phyloP scores from a whole-genome alignment of 1,284 basidiomycete species.

The Pseudozyma tsukubaensis region DNA sequence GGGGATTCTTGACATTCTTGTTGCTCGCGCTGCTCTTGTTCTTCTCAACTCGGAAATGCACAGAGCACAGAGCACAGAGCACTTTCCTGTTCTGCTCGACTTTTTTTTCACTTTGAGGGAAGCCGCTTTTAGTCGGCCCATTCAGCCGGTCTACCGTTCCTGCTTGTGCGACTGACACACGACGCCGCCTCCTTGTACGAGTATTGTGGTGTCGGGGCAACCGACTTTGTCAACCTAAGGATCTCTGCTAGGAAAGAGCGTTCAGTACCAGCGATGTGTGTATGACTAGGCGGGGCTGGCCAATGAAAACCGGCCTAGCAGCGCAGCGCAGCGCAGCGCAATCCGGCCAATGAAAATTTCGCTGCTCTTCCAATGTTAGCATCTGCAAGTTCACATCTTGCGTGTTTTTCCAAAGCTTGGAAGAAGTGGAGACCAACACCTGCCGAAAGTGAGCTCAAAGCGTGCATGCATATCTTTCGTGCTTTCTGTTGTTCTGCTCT shows the following conservation, averaged over 20 bases:
- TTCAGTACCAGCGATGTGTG: too few relatives aligned
- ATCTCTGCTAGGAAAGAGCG: too few relatives aligned
- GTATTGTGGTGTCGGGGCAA: too few relatives aligned
- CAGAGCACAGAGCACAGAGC: constrained; percentile 3
- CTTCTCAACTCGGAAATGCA: constrained; percentile 1
- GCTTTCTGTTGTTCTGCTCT: neutral
- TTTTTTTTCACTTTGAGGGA: neutral
- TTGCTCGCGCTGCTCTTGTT: neutral
- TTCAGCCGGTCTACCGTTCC: too few relatives aligned
- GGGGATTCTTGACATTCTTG: constrained; percentile 2
- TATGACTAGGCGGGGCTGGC: constrained; percentile 30
- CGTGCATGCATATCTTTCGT: constrained; percentile 5
- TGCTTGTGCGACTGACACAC: too few relatives aligned
- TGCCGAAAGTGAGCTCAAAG: neutral
- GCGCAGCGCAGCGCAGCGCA: constrained; percentile 10
- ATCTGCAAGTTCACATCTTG: neutral
- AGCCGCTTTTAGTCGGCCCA: constrained; percentile 18
- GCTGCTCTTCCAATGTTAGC: constrained; percentile 5
- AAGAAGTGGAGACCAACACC: constrained; percentile 12
- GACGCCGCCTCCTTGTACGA: too few relatives aligned
- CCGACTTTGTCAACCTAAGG: too few relatives aligned
- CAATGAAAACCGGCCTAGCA: constrained; percentile 18
- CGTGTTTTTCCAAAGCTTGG: neutral
- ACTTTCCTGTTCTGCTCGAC: neutral
- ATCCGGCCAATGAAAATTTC: constrained; percentile 19